phyloP scores from a whole-genome alignment of 768 basidiomycete genomes.

The Serendipita sp. region DNA sequence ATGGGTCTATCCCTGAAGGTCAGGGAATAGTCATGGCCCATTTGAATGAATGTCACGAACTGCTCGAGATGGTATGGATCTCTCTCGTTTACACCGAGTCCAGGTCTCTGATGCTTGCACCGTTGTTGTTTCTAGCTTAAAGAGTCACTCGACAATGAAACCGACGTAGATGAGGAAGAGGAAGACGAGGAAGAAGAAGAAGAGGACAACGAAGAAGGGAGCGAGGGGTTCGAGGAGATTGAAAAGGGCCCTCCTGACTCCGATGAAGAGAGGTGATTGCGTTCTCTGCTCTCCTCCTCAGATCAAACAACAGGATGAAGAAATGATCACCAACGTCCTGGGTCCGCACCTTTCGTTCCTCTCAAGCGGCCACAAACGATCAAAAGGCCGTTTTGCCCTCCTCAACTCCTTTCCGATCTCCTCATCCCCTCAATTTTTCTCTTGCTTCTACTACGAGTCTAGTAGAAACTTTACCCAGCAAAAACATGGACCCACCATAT shows the following conservation, averaged over 20 bases:
- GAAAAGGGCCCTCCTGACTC: not conserved
- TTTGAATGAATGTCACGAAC: slow-evolving; percentile 87
- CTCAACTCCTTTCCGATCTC: too few relatives aligned
- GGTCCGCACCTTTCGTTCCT: too few relatives aligned
- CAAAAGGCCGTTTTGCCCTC: too few relatives aligned
- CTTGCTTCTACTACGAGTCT: not conserved
- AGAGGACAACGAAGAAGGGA: slow-evolving; percentile 9
- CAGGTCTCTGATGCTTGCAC: too few relatives aligned
- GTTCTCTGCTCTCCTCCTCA: not conserved
- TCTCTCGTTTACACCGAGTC: not conserved
- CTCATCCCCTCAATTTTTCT: too few relatives aligned
- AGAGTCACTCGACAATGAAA: slow-evolving; percentile 66
- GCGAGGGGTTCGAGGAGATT: slow-evolving; percentile 3
- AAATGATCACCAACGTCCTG: too few relatives aligned
- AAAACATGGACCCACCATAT: too few relatives aligned
- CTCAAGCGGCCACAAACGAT: too few relatives aligned
- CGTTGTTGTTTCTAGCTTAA: slow-evolving; percentile 36
- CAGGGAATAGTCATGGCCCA: slow-evolving; percentile 95
- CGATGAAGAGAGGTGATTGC: not conserved
- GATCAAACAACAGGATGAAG: too few relatives aligned
- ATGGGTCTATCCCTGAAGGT: slow-evolving; percentile 84
- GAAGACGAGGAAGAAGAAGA: slow-evolving; percentile 14
- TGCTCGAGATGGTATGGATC: slow-evolving; percentile 71
- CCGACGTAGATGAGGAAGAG: slow-evolving; percentile 37
- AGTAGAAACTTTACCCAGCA: too few relatives aligned